These are phyloP conservation scores for Geranium incanum DNA, from an alignment of 441 rosid species.

Conservation along the genomic window DNA sequence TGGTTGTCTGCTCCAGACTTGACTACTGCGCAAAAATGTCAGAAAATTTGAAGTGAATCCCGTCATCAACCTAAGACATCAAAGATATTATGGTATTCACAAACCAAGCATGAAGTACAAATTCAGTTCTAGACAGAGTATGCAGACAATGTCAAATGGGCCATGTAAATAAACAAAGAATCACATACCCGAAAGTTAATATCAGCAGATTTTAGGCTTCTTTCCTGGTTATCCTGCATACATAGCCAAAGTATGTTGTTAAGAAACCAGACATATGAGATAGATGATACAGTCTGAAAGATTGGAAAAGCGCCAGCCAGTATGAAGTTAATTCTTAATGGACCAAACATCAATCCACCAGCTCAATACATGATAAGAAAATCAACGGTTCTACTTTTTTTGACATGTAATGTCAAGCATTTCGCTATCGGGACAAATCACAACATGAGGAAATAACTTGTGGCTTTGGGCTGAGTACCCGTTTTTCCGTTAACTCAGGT, in stretches of 20 bases:
- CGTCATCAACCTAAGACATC: neutral
- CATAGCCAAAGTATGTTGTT: conserved; percentile 12
- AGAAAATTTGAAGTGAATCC: neutral
- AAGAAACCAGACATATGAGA: conserved; percentile 2
- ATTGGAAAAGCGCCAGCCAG: neutral
- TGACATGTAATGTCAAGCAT: neutral
- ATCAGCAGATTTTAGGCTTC: conserved; percentile 54
- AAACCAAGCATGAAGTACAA: neutral
- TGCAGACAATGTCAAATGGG: neutral
- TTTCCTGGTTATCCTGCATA: conserved; percentile 81
- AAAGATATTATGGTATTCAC: neutral
- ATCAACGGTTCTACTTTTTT: neutral
- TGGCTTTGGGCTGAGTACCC: neutral
- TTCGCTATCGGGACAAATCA: neutral
- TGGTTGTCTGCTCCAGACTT: too few species aligned
- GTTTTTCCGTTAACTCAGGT: neutral
- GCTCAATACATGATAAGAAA: neutral
- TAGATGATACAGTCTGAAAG: neutral
- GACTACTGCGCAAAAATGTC: too few species aligned
- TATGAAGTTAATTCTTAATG: neutral
- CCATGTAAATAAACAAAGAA: neutral
- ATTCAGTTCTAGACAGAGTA: neutral
- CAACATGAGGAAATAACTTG: neutral
- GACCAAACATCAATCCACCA: neutral
- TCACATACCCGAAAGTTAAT: conserved; percentile 17